phyloP scores from a whole-genome alignment of 1,284 basidiomycete species.

The Ustilago loliicola region DNA sequence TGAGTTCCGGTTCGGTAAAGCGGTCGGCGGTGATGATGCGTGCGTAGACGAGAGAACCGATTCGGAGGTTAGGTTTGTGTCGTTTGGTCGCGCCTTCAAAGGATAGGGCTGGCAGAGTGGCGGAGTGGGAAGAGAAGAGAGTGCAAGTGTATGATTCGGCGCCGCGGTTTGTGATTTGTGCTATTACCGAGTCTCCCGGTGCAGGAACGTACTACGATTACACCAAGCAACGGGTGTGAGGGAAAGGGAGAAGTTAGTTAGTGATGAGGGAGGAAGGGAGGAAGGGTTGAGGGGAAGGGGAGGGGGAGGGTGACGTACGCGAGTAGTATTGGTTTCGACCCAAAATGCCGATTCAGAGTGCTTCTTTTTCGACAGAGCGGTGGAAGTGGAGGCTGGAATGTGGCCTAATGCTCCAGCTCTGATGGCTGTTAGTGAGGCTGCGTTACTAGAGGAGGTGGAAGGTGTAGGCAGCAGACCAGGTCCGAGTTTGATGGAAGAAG shows the following conservation, averaged over 20 bases:
- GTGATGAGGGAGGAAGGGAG: neutral
- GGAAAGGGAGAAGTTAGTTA: neutral
- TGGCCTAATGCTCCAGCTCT: slow-evolving; percentile 50
- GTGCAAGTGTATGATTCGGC: slow-evolving; percentile 64
- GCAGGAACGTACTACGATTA: slow-evolving; percentile 56
- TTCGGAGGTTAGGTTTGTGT: slow-evolving; percentile 65
- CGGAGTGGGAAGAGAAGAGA: slow-evolving; percentile 57
- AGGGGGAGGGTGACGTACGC: slow-evolving; percentile 20
- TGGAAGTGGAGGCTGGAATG: slow-evolving; percentile 17
- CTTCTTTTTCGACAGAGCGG: slow-evolving; percentile 3
- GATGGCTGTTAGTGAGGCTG: slow-evolving; percentile 43
- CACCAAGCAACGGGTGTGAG: neutral
- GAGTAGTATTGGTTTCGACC: slow-evolving; percentile 54
- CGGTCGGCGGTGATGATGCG: slow-evolving; percentile 54
- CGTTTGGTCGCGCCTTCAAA: slow-evolving; percentile 70
- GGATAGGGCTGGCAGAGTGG: slow-evolving; percentile 62
- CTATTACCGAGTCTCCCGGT: slow-evolving; percentile 59
- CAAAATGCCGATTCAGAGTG: slow-evolving; percentile 40
- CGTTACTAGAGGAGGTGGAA: slow-evolving; percentile 2
- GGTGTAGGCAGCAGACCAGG: slow-evolving; percentile 56
- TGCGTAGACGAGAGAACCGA: slow-evolving; percentile 66
- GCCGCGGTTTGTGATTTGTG: slow-evolving; percentile 63
- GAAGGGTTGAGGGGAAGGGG: neutral
- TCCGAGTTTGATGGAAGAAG: slow-evolving; percentile 51
- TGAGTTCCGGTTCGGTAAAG: slow-evolving; percentile 66